Base-by-base conservation (phyloP, 345 rosid species). In the Microthlaspi erraticum region DNA sequence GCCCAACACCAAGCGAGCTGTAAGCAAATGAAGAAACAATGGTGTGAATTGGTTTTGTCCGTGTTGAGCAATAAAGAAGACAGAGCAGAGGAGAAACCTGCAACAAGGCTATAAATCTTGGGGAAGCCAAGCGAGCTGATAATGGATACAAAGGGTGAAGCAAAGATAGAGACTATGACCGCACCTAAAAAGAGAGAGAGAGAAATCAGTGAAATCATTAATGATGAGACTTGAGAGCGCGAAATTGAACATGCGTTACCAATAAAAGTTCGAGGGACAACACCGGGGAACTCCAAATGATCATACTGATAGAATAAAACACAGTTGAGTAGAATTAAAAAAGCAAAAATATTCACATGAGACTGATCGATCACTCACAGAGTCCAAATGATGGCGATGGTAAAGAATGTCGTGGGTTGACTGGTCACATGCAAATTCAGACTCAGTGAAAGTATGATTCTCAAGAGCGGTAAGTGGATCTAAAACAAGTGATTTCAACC, bases 281-380 rank as follows among this genome's bases (percentile, higher is more conserved):
- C 98, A 72, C 99, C 98, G 44, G 99, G 89, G 78, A 91, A 94
- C 79, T 94, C 98, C 82, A 91, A 71, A 81, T 94, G 98, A 81
- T 91, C 99, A 79, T 94, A 91, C 97, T 94, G 78, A 63, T 4
- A 73, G 7, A 3, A 33, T 5, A 17, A 66, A 57, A 54, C 29
- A 73, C 44, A 53, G 9, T 59, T 6, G 8, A 32, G 38, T n/a
- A 50, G 14, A 32, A 57, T 9, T 73, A 3, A 48, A 20, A 57
- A 26, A 52, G n/a, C 37, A 23, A 51, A 10, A 52, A 23, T n/a
- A n/a, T n/a, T n/a, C n/a, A n/a, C n/a, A n/a, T n/a, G n/a, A n/a
- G n/a, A n/a, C n/a, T n/a, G n/a, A n/a, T n/a, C n/a, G 72, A 39
- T 33, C 36, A 78, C 87, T 86, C 82, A 91, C 99, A 80, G 79